A percentile compares a stretch with the other conserved stretches of the same genome.
These are phyloP conservation scores for slime mould (Dictyostelium discoideum) DNA, from an alignment of 78 protist species.

Conservation along the genomic window DNA sequence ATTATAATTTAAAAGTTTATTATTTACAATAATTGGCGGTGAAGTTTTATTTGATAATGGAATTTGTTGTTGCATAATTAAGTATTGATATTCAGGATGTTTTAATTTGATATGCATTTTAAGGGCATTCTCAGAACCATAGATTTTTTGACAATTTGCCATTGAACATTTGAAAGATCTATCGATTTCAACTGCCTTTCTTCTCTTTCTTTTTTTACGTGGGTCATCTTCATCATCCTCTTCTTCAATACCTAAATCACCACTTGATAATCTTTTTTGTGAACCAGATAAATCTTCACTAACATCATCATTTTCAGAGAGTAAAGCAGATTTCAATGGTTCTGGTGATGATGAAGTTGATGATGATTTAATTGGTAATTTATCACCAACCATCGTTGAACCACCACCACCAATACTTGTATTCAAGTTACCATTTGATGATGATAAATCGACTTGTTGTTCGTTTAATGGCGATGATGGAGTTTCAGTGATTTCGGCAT, in stretches of 20 bases:
- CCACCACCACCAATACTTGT: not conserved
- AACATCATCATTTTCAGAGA: not conserved
- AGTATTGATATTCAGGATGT: constrained; percentile 79
- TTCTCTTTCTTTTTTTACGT: constrained; percentile 78
- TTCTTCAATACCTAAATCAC: not conserved
- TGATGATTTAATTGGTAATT: not conserved
- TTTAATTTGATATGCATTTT: constrained; percentile 80
- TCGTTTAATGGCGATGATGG: not conserved
- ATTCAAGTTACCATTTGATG: not conserved
- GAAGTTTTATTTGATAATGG: constrained; percentile 65
- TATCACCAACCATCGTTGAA: not conserved
- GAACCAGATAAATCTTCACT: not conserved
- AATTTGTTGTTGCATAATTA: constrained; percentile 61
- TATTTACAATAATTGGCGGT: constrained; percentile 46
- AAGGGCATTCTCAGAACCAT: constrained; percentile 81
- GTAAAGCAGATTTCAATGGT: not conserved
- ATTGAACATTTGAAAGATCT: constrained; percentile 66
- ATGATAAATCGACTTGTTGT: constrained; percentile 1
- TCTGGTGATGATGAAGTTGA: constrained; percentile 19
- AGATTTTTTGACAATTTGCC: constrained; percentile 73
- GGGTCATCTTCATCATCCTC: constrained; percentile 47
- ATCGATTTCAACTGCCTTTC: constrained; percentile 77
- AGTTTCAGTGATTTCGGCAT: not conserved
- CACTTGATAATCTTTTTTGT: not conserved
- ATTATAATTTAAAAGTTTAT: constrained; percentile 35